Evolutionary conservation across 2,329 filamentous ascomycete genomes (phyloP).

Genomic region (Sporothrix brunneoviolacea): DNA sequence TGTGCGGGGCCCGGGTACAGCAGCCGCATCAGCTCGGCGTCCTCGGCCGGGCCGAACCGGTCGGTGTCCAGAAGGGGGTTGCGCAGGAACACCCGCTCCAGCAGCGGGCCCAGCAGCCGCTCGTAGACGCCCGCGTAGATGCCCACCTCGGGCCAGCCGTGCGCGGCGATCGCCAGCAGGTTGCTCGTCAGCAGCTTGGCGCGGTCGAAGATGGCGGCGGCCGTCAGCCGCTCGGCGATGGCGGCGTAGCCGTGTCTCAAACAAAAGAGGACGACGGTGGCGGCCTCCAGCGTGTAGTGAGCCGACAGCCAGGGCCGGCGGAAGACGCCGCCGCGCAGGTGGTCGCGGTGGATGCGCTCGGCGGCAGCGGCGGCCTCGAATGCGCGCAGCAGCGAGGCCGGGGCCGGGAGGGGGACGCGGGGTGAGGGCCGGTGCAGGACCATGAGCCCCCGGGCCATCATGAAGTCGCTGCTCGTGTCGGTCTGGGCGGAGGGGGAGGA

Average conservation of each 20-base stretch:
- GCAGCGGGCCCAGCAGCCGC: constrained; percentile 24
- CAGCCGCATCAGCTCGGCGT: constrained; percentile 17
- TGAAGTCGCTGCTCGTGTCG: constrained; percentile 7
- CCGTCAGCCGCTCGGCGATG: constrained; percentile 23
- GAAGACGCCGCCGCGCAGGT: constrained; percentile 14
- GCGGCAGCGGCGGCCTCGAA: constrained; percentile 16
- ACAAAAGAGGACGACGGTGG: constrained; percentile 24
- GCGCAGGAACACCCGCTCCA: constrained; percentile 24
- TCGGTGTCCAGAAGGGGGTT: background rate
- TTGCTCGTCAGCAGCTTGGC: constrained; percentile 28
- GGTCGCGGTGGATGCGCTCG: constrained; percentile 16
- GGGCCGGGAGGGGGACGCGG: constrained; percentile 13
- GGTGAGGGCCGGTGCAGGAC: constrained; percentile 15
- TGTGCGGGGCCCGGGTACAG: constrained; percentile 17
- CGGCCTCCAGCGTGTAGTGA: constrained; percentile 17
- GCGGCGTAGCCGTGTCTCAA: constrained; percentile 26
- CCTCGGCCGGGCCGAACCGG: constrained; percentile 15
- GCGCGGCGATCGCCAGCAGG: constrained; percentile 25
- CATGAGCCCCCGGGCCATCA: constrained; percentile 13
- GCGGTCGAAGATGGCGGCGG: constrained; percentile 27
- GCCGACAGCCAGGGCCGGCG: constrained; percentile 17
- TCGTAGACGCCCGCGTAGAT: constrained; percentile 22
- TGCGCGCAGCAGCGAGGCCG: constrained; percentile 11
- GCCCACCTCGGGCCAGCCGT: constrained; percentile 27
- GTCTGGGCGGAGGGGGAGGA: background rate